Evolutionary conservation across 345 rosid genomes (phyloP), one percentile per base, ranked within the genome.

Genomic region (Cardamine chenopodiifolia): DNA sequence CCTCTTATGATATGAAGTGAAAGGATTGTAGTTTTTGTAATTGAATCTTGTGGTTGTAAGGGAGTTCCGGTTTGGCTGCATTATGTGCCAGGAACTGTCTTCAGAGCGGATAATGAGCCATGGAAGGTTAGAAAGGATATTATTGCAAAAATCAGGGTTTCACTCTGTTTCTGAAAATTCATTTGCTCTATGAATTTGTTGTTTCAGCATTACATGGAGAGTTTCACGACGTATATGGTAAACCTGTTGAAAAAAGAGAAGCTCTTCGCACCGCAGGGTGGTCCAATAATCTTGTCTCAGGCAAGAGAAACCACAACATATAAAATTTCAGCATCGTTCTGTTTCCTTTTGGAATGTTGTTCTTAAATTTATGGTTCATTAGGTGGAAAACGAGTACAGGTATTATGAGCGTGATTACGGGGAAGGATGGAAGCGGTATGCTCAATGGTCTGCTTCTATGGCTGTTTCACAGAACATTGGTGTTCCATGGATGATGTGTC

Each of bases 401-500:
- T 78, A 37, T 66, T 85, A 83, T 62, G 97, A 91, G 80, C 15
- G 17, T 1, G 78, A 18, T 58, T 94, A 91, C 23, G 92, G 96
- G 32, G 89, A 85, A 66, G 96, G 90, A 62, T 96, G 90, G 60
- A 88, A 86, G 73, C 66, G 82, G 61, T 94, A 94, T 80, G 86
- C 90, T 60, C 66, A 68, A 59, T 94, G 98, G 98, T 83, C 97
- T 55, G 97, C 97, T 71, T 57, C 67, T 52, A 94, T 91, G 98
- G 98, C 98, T 57, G 90, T 94, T 79, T 81, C 94, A 76, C 88
- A 89, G 79, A 84, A 90, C 72, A 87, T 75, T 34, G 97, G 97
- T 15, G 89, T 94, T 32, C 98, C 98, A 63, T 94, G 98, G 98
- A 85, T 91, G 68, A 94, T 94, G 97, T 94, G 98, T 73, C 85